Conservation (phyloP, 257 asterid species). For the Solanum gandarillasii region DNA sequence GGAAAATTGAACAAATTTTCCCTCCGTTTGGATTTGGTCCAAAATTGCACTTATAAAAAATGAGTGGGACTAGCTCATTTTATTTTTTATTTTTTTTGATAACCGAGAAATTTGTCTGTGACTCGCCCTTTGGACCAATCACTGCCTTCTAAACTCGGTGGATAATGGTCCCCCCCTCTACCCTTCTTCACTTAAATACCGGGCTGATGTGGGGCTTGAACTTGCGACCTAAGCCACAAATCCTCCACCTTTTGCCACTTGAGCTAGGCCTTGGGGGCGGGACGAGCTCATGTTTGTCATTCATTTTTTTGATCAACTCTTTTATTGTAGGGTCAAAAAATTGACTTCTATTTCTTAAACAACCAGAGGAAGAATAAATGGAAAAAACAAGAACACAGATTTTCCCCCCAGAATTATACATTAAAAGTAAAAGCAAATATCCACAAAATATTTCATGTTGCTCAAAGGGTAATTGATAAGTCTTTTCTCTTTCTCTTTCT, state of each 20-base stretch:
- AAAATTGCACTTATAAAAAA: not conserved
- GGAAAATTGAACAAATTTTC: too few species aligned
- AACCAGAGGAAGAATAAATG: not conserved
- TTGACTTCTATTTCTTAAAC: not conserved
- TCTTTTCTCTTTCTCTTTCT: not conserved
- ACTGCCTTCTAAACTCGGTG: too few species aligned
- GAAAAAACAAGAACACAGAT: not conserved
- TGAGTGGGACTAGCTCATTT: not conserved
- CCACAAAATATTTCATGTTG: not conserved
- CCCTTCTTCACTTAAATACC: too few species aligned
- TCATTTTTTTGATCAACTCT: not conserved
- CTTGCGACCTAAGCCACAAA: too few species aligned
- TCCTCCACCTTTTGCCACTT: too few species aligned
- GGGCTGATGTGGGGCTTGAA: too few species aligned
- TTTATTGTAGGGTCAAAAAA: not conserved
- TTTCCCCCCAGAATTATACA: not conserved
- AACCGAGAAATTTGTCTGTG: too few species aligned
- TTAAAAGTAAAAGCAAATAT: not conserved
- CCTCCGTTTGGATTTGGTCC: not conserved
- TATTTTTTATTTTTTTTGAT: too few species aligned
- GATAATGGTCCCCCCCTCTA: too few species aligned
- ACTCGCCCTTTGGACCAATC: too few species aligned
- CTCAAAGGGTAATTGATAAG: not conserved
- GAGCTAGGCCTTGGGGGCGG: not conserved
- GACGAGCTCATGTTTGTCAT: not conserved